Conservation (phyloP, 495 filamentous ascomycete species). For the Penicillium verhagenii region DNA sequence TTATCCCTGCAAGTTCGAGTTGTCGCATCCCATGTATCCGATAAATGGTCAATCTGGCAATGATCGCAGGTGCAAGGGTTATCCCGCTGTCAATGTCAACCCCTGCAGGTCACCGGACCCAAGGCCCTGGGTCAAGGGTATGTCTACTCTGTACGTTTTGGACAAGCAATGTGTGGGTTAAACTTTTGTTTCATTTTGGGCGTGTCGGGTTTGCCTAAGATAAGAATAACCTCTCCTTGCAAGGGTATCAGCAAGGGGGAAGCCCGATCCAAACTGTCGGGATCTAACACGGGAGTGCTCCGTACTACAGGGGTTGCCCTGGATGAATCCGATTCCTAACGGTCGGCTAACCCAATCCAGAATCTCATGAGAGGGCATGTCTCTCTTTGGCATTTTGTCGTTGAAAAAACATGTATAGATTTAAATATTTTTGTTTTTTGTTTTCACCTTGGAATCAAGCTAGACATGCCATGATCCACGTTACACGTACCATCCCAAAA, state of each 20-base stretch:
- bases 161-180: too few relatives aligned
- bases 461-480: neutral
- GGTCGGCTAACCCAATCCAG: constrained; percentile 20
- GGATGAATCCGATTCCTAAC: constrained; percentile 12
- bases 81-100: neutral
- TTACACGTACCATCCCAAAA: too few relatives aligned
- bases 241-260: neutral
- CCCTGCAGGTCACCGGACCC: neutral
- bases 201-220: neutral
- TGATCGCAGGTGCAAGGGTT: neutral
- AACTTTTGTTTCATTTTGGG: neutral
- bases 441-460: neutral
- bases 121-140: neutral
- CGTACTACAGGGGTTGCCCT: too few relatives aligned
- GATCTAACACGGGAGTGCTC: neutral
- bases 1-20: too few relatives aligned
- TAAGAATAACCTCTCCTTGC: neutral
- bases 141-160: too few relatives aligned
- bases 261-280: neutral
- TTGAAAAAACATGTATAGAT: too few relatives aligned
- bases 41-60: neutral
- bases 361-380: neutral
- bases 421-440: too few relatives aligned
- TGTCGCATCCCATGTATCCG: too few relatives aligned
- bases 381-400: too few relatives aligned